Evolutionary conservation across 805 yeast species (phyloP).

Genomic region (Candida nemodendra): DNA sequence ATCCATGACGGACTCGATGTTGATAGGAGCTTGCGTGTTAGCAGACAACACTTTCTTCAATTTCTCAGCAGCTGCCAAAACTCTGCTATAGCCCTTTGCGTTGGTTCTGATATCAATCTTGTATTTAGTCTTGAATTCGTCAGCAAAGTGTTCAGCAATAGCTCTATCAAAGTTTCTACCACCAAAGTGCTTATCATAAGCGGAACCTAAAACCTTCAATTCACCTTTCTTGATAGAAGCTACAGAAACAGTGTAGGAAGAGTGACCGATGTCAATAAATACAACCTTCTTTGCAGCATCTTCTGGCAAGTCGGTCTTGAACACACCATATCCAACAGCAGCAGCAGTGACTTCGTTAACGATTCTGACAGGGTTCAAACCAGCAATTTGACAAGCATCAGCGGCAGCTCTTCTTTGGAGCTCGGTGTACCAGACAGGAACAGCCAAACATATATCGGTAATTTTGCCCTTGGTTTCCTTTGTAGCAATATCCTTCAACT

Average conservation of each 20-base stretch:
- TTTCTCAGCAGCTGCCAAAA: constrained; percentile 86
- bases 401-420: constrained; percentile 94
- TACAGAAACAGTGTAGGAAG: constrained; percentile 86
- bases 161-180: constrained; percentile 96
- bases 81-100: constrained; percentile 94
- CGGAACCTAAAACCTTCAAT: constrained; percentile 87
- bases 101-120: constrained; percentile 89
- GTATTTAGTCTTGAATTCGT: constrained; percentile 86
- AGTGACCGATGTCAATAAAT: constrained; percentile 95
- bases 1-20: constrained; percentile 94
- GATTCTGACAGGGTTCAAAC: constrained; percentile 96
- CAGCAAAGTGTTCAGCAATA: constrained; percentile 91
- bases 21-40: constrained; percentile 90
- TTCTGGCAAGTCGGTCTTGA: constrained; percentile 95
- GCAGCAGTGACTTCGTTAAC: constrained; percentile 98
- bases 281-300: constrained; percentile 88
- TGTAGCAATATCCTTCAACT: constrained; percentile 75
- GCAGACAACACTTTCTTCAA: constrained; percentile 96
- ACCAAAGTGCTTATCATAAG: constrained; percentile 95
- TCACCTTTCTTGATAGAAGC: constrained; percentile 96
- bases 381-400: constrained; percentile 95
- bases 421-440: constrained; percentile 97
- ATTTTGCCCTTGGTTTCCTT: constrained; percentile 81
- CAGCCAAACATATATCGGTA: constrained; percentile 88
- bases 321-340: constrained; percentile 98